Conservation (phyloP, 805 yeast species). For the Metschnikowia lunata region DNA sequence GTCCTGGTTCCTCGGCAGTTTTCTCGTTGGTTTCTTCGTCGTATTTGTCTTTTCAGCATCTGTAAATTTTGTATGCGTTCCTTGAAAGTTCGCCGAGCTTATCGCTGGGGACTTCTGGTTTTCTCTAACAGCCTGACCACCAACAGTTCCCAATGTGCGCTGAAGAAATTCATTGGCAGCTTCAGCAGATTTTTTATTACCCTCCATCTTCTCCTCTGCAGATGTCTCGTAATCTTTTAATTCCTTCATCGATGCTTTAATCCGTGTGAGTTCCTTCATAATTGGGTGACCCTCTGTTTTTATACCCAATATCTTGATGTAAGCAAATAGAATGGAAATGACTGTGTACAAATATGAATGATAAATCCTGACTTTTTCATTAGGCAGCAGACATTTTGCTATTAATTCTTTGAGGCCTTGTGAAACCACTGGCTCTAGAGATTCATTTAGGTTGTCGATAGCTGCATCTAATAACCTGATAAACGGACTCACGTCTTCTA, state of each 20-base stretch:
- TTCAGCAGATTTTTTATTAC: constrained; percentile 20
- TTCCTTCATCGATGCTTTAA: constrained; percentile 63
- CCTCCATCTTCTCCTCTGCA: constrained; percentile 17
- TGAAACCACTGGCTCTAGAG: constrained; percentile 33
- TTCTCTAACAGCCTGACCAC: constrained; percentile 29
- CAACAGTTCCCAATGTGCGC: constrained; percentile 39
- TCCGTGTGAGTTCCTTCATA: constrained; percentile 60
- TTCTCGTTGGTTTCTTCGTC: too few species aligned
- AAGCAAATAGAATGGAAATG: constrained; percentile 54
- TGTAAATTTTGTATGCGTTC: constrained; percentile 49
- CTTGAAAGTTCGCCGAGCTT: constrained; percentile 47
- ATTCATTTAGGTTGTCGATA: constrained; percentile 29
- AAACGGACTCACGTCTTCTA: constrained; percentile 39
- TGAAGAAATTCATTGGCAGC: constrained; percentile 45
- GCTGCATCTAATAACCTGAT: constrained; percentile 36
- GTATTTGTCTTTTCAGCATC: constrained; percentile 2
- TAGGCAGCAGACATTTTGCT: constrained; percentile 17
- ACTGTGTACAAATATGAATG: constrained; percentile 48
- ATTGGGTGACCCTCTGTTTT: constrained; percentile 58
- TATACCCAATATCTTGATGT: constrained; percentile 54
- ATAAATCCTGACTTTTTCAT: constrained; percentile 27
- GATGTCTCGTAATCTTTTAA: constrained; percentile 38
- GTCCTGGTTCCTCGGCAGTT: too few species aligned
- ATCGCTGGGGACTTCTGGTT: constrained; percentile 45
- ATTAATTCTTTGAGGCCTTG: constrained; percentile 39